Percentiles rank a stretch among this genome's conserved stretches.
phyloP scores from a whole-genome alignment of 106 monocot species.

The Iris macrosiphon region DNA sequence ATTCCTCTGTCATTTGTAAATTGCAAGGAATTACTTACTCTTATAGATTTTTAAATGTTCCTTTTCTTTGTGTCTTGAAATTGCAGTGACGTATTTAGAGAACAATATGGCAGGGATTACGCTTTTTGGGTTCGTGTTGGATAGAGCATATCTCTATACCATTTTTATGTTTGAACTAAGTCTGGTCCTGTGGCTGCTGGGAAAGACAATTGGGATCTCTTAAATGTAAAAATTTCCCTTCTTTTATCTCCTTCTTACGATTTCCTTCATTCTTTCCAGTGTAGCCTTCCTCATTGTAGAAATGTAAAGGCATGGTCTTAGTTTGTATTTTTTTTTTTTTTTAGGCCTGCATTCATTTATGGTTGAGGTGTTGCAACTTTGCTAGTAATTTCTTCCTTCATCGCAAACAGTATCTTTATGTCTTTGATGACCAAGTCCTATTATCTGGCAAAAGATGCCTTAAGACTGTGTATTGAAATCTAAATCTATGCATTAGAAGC shows the following conservation, averaged over 20 bases:
- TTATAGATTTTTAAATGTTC: too few relatives aligned
- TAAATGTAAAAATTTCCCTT: background rate
- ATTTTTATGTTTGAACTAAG: constrained; percentile 45
- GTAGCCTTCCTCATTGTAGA: background rate
- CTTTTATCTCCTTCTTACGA: background rate
- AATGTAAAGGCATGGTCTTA: background rate
- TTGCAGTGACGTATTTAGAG: constrained; percentile 63
- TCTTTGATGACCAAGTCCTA: too few relatives aligned
- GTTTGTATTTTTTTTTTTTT: too few relatives aligned
- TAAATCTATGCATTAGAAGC: too few relatives aligned
- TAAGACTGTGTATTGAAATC: too few relatives aligned
- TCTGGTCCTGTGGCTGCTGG: constrained; percentile 44
- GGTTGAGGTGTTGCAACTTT: too few relatives aligned
- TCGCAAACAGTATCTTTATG: too few relatives aligned
- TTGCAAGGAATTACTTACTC: too few relatives aligned
- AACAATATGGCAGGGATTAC: constrained; percentile 58
- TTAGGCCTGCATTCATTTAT: too few relatives aligned
- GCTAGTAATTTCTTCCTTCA: too few relatives aligned
- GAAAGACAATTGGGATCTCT: constrained; percentile 54
- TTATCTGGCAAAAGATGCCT: too few relatives aligned
- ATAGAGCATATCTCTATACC: constrained; percentile 41
- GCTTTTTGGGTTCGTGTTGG: constrained; percentile 40
- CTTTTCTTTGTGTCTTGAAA: background rate
- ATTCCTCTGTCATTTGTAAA: too few relatives aligned
- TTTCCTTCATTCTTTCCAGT: background rate